Conservation (phyloP, 176 grass and related monocot species). For the Canna indica region DNA sequence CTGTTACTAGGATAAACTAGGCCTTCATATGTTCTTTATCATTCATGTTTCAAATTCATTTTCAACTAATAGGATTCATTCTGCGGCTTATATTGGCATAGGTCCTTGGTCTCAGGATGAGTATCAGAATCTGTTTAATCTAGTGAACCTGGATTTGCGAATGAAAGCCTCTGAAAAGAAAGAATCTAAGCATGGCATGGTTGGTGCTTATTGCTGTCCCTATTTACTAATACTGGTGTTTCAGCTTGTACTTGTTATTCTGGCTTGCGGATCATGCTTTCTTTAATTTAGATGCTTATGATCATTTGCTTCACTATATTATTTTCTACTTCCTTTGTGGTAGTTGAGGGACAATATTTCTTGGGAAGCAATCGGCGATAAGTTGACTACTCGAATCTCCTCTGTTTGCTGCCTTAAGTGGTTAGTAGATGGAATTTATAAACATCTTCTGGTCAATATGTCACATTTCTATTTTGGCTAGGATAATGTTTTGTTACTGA, state of each 20-base stretch:
- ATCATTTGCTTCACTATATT: not conserved
- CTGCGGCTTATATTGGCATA: conserved; percentile 14
- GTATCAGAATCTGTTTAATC: conserved; percentile 63
- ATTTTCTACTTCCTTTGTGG: conserved; percentile 7
- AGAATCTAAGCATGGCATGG: conserved; percentile 30
- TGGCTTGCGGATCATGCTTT: not conserved
- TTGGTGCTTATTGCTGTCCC: conserved; percentile 23
- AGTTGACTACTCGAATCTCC: conserved; percentile 47
- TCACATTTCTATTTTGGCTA: not conserved
- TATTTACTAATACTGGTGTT: not conserved
- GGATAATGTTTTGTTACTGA: not conserved
- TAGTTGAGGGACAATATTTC: conserved; percentile 73
- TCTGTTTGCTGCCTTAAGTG: conserved; percentile 40
- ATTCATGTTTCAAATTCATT: too few species aligned
- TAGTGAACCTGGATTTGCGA: conserved; percentile 73
- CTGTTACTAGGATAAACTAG: not conserved
- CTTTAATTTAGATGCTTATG: not conserved
- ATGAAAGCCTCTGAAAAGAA: conserved; percentile 36
- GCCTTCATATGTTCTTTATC: not conserved
- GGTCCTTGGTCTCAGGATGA: conserved; percentile 61
- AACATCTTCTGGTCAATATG: not conserved
- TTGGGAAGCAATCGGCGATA: conserved; percentile 74
- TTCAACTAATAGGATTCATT: not conserved
- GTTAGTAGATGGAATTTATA: too few species aligned
- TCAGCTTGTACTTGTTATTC: not conserved